phyloP scores from a whole-genome alignment of 208 protist genomes.

The Balamuthia mandrillaris region DNA sequence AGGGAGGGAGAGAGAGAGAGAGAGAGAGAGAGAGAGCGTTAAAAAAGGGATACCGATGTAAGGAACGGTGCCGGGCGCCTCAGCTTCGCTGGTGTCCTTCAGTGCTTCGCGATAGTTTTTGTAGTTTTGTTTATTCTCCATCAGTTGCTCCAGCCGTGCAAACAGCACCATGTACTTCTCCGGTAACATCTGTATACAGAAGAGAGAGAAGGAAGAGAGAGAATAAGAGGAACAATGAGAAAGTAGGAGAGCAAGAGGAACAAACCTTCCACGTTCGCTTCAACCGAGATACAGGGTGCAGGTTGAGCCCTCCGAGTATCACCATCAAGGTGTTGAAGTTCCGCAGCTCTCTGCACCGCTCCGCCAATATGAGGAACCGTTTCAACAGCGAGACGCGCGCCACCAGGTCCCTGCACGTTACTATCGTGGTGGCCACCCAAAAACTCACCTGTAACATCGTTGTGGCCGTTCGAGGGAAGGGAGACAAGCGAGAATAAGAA shows the following conservation, averaged over 20 bases:
- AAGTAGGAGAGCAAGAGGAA: too few relatives aligned
- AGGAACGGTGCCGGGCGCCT: background rate
- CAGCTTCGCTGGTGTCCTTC: background rate
- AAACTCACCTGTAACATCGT: background rate
- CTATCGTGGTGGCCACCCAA: conserved; percentile 8
- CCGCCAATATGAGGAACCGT: background rate
- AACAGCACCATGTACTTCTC: background rate
- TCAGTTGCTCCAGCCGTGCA: background rate
- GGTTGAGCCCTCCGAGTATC: conserved; percentile 18
- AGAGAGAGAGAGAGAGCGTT: background rate
- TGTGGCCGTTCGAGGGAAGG: background rate
- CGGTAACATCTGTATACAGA: background rate
- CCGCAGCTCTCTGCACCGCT: conserved; percentile 3
- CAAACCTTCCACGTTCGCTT: conserved; percentile 20
- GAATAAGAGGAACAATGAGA: too few relatives aligned
- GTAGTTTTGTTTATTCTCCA: conserved; percentile 32
- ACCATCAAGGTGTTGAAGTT: conserved; percentile 28
- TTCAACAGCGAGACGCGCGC: background rate
- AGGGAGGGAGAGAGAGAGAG: background rate
- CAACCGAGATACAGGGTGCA: conserved; percentile 4
- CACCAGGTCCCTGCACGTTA: background rate
- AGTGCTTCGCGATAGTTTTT: conserved; percentile 16
- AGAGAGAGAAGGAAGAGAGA: too few relatives aligned
- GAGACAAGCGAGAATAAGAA: background rate
- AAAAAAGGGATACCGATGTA: conserved; percentile 9